Evolutionary conservation across 768 basidiomycete species (phyloP), one percentile per base, ranked within the genome.

Genomic region (Lactarius pseudohatsudake): DNA sequence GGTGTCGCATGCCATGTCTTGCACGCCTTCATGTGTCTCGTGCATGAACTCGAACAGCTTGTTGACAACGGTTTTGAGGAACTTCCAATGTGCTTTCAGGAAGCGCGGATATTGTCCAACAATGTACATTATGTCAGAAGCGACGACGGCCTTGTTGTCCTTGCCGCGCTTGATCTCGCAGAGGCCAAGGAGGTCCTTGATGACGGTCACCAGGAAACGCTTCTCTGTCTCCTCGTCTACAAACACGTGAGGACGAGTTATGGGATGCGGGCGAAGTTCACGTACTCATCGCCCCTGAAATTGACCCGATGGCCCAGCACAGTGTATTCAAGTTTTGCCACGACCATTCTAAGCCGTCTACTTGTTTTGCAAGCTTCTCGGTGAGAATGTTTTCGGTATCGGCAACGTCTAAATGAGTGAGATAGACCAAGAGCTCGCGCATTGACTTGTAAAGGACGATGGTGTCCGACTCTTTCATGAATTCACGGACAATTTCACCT

Each of bases 1-100:
- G 0, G 97, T 99, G 76, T 99, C 97, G 79, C 97, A 99, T 56
- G 97, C 97, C 97, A 99, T 99, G 79, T 99, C 97, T 77, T 99
- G 97, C 13, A 99, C 97, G 80, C 96, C 95, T 81, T 99, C 97
- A 74, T 99, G 96, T 0, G 94, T 97, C 79, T 99, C 96, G 77
- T 99, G 97, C 95, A 98, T 98, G 77, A 99, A 99, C 76, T 99
- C 97, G 77, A 98, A 99, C 8, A 98, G 82, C 78, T 99, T 99
- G 81, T 98, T 99, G 69, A 99, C 96, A 62, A 99, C 97, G 2
- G 97, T 98, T 83, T 99, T 99, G 75, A 99, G 81, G 85, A 99
- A 99, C 79, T 98, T 99, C 97, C 97, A 99, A 76, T 99, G 97
- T 20, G 97, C 97, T 77, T 98, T 98, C 74, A 99, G 86, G 87